Evolutionary conservation across 371 early-diverging fungal species (phyloP), one percentile per base, ranked within the genome.

Genomic region (Mortierella sp.): DNA sequence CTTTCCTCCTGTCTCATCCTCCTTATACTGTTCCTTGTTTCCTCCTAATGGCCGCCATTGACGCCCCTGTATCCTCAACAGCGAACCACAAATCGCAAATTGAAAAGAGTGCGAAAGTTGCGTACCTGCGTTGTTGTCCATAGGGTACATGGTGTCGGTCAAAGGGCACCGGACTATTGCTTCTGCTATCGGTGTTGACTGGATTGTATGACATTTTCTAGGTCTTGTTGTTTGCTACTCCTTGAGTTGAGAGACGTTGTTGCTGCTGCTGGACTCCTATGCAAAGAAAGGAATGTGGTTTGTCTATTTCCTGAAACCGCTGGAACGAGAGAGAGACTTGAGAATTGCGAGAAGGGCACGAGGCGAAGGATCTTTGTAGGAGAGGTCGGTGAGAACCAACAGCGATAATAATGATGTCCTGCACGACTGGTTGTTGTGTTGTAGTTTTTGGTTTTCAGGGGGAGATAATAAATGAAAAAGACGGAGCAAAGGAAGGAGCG

Each of bases 161-260:
- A 55, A 72, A 71, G 3, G 78, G 78, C 21, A 54, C 78, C 68
- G 78, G 73, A 63, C 73, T 78, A 27, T 73, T 78, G 73, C 78
- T 78, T 49, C 78, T 72, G 58, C 78, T 78, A 16, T 78, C 78
- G 46, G 79, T 71, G 38, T 65, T 71, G 71, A 79, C 79, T 44
- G 75, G 75, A 65, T 74, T 79, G 56, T 79, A 79, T 49, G 74
- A 65, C 79, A 79, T 79, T 5, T n/a, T 55, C 29, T 11, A 21
- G 75, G n/a, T 14, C 1, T n/a, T 38, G 3, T n/a, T 55, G 10
- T 56, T n/a, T 8, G 8, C 10, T 65, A 2, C 38, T 65, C 8
- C 21, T 65, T 65, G 2, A 21, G 38, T 55, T 54, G 21, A 51
- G 32, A 35, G 43, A 46, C 12, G 3, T 46, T 1, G 6, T 51